A percentile compares a stretch with the other conserved stretches of the same genome.
These are phyloP conservation scores for Blastobotrys malaysiensis DNA, from an alignment of 1,139 yeast species.

Conservation along the genomic window DNA sequence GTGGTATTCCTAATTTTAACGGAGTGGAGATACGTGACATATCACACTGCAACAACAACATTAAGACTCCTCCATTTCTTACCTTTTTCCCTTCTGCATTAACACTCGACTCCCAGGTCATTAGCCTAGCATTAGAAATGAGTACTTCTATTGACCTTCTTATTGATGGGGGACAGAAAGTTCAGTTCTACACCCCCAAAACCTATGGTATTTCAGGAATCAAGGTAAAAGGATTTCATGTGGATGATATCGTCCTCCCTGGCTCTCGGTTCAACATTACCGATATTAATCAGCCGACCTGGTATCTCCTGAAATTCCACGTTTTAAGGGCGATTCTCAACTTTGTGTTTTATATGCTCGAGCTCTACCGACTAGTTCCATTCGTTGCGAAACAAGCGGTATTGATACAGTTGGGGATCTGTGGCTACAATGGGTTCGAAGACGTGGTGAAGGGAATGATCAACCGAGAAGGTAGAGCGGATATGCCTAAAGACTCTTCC, in stretches of 20 bases:
- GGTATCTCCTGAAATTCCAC: constrained; percentile 23
- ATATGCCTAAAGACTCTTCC: background rate
- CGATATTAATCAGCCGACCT: constrained; percentile 14
- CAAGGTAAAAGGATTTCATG: constrained; percentile 22
- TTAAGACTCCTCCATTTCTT: too few species aligned
- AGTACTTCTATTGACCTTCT: background rate
- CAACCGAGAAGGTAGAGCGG: background rate
- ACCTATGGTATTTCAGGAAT: constrained; percentile 25
- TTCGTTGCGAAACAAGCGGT: constrained; percentile 6
- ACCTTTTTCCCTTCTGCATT: too few species aligned
- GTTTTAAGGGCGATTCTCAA: constrained; percentile 18
- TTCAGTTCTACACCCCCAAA: constrained; percentile 18
- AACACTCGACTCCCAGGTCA: too few species aligned
- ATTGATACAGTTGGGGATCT: constrained; percentile 5
- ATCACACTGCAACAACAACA: too few species aligned
- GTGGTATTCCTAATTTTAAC: too few species aligned
- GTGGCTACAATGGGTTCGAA: constrained; percentile 8
- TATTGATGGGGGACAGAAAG: background rate
- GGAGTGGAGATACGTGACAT: too few species aligned
- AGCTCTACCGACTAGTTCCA: constrained; percentile 11
- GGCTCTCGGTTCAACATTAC: constrained; percentile 17
- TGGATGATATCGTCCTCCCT: constrained; percentile 24
- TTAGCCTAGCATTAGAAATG: too few species aligned
- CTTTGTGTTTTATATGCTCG: constrained; percentile 10
- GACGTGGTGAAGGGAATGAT: constrained; percentile 1